phyloP scores from a whole-genome alignment of 2,329 filamentous ascomycete species.

The Paraconiothyrium sp. region DNA sequence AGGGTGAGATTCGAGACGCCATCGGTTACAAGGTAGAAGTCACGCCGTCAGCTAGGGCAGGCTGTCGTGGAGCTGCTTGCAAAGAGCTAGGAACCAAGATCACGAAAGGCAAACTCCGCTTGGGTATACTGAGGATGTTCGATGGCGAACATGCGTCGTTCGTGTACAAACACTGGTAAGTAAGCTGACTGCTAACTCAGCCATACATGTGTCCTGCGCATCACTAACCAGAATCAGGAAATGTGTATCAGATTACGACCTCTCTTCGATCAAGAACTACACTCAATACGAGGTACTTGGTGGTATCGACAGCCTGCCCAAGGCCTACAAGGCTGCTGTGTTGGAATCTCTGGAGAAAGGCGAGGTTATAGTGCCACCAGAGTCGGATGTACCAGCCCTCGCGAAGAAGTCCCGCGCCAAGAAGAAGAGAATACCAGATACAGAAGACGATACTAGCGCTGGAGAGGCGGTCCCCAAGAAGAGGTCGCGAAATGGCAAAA shows the following conservation, averaged over 20 bases:
- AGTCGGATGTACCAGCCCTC: slow-evolving; percentile 28
- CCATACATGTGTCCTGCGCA: neutral
- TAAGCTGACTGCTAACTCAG: slow-evolving; percentile 12
- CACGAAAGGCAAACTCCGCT: slow-evolving; percentile 78
- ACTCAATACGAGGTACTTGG: slow-evolving; percentile 71
- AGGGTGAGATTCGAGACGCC: slow-evolving; percentile 25
- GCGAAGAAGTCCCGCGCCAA: slow-evolving; percentile 29
- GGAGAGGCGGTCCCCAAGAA: slow-evolving; percentile 22
- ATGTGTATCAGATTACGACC: slow-evolving; percentile 78
- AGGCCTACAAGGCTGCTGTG: slow-evolving; percentile 75
- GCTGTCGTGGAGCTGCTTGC: slow-evolving; percentile 76
- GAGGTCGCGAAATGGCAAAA: slow-evolving; percentile 20
- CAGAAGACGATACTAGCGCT: slow-evolving; percentile 5
- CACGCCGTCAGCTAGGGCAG: slow-evolving; percentile 56
- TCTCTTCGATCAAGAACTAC: slow-evolving; percentile 68
- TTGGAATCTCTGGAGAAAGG: slow-evolving; percentile 74
- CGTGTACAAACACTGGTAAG: slow-evolving; percentile 86
- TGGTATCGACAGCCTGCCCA: slow-evolving; percentile 76
- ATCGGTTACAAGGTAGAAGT: slow-evolving; percentile 31
- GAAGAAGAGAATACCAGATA: slow-evolving; percentile 24
- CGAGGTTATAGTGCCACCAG: slow-evolving; percentile 70
- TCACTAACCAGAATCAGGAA: slow-evolving; percentile 67
- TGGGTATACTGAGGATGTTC: slow-evolving; percentile 63
- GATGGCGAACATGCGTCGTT: slow-evolving; percentile 65
- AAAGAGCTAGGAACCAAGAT: slow-evolving; percentile 75